Evolutionary conservation across 2,329 filamentous ascomycete genomes (phyloP).

Genomic region (Ascochyta viciae-villosae): DNA sequence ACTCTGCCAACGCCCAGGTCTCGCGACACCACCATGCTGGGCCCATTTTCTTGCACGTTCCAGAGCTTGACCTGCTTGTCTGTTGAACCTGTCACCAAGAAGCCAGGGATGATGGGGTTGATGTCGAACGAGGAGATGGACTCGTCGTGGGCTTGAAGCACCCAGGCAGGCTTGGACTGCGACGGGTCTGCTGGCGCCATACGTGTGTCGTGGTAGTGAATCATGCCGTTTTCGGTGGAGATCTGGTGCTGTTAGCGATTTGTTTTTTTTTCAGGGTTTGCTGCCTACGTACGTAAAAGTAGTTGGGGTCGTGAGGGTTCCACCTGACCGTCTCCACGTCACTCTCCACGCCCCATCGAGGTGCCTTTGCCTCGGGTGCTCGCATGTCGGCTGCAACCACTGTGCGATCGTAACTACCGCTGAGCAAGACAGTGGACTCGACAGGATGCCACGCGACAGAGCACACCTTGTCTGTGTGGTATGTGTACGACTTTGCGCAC

Average conservation of each 20-base stretch:
- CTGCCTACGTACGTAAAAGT: conserved; percentile 75
- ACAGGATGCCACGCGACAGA: conserved; percentile 90
- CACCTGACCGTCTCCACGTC: conserved; percentile 93
- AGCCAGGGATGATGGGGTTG: conserved; percentile 88
- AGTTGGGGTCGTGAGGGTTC: conserved; percentile 92
- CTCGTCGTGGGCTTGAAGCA: conserved; percentile 92
- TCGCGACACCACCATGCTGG: conserved; percentile 87
- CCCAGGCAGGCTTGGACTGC: conserved; percentile 87
- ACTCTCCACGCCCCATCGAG: conserved; percentile 91
- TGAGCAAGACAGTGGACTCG: conserved; percentile 87
- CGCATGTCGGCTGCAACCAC: conserved; percentile 97
- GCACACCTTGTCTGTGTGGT: conserved; percentile 98
- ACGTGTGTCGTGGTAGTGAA: conserved; percentile 91
- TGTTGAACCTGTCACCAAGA: conserved; percentile 89
- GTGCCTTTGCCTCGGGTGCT: conserved; percentile 79
- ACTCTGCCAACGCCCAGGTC: conserved; percentile 95
- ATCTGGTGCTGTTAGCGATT: conserved; percentile 43
- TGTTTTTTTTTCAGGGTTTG: background rate
- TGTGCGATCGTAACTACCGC: conserved; percentile 93
- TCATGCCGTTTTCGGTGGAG: conserved; percentile 87
- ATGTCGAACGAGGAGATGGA: conserved; percentile 91
- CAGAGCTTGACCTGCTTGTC: conserved; percentile 97
- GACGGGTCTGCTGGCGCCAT: conserved; percentile 75
- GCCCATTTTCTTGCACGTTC: conserved; percentile 83
- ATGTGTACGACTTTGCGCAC: conserved; percentile 93